Base-by-base conservation (phyloP, 2,329 filamentous ascomycete genomes). In the Botrytis aclada region DNA sequence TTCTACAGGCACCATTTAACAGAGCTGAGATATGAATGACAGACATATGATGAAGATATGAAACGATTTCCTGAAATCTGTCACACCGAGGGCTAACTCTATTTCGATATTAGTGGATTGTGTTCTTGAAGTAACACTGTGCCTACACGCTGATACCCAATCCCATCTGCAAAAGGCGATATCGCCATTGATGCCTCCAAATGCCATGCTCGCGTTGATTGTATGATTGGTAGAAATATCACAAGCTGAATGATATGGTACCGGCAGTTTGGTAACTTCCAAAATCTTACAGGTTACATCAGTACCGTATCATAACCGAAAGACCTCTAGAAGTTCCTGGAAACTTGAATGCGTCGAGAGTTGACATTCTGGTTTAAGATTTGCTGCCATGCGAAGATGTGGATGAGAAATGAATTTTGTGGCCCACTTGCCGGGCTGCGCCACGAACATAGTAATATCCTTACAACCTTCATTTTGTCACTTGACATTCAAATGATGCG, bases 241-340 rank as follows among this genome's bases (percentile, higher is more conserved):
- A 66, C 32, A 56, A 72, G 70, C 70, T 72, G 70, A 72, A 69
- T 69, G 39, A n/a, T 69, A 69, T 66, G 70, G 62, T 72, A 72
- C 70, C 70, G 63, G 51, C 39, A 43, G 47, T 37, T 56, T 69
- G 70, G 70, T 58, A 69, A 56, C 47, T 54, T 14, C 51, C 47
- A 69, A 69, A 67, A 58, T 56, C 65, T 64, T 47, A 66, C 29
- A 58, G 10, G 47, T 60, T 32, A 10, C 62, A 54, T 41, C 62
- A 66, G 62, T 69, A 47, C 22, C 47, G 62, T 60, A 61, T 25
- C 47, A 72, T n/a, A 56, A 39, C 47, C 70, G 47, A 47, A 69
- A 29, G 54, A 41, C 25, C 51, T 69, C 10, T 67, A 60, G 62
- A 72, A 66, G 25, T 66, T 60, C 54, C 25, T 72, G 29, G 70